Evolutionary conservation across 441 rosid species (phyloP), one percentile per base, ranked within the genome.

Genomic region (Brassica balearica): DNA sequence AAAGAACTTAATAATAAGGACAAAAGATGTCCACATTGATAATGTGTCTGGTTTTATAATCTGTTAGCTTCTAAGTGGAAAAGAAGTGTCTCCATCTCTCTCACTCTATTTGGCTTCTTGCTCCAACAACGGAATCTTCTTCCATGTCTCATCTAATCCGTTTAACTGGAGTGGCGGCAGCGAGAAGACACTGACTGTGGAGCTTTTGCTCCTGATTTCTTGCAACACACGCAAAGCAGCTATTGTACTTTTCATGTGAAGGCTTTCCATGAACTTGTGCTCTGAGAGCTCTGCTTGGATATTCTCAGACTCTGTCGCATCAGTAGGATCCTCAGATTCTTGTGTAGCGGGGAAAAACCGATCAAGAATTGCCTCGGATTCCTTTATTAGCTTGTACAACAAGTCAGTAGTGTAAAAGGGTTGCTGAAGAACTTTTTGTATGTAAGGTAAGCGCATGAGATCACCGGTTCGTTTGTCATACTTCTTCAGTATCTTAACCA

Each of bases 401-500:
- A 90, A 81, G 64, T 88, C 95, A 0, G 96, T 91, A 36, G 91
- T 88, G 88, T 87, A 88, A 77, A 90, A 87, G 2, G 97, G 92
- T 59, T 90, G 92, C 10, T 88, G 91, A 78, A 86, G 76, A 71
- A 82, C 94, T 82, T 83, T 89, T 48, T 89, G 89, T 69, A 86
- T 85, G 81, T 78, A 84, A 0, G 88, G 87, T 20, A 86, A 78
- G 4, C 86, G 83, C 64, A 86, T 87, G 1, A 80, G 82, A 64
- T 81, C 84, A 17, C 96, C 91, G 3, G 93, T 86, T 41, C 83
- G 6, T 72, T 89, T 93, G 82, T 88, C 91, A 75, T 91, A 92
- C 88, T 91, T 93, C 91, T 93, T 93, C 71, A 93, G 85, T 72
- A 91, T 88, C 83, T 93, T 91, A 10, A 86, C 76, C 65, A 90